phyloP scores from a whole-genome alignment of 1,284 basidiomycete genomes.

The Cryptococcus sp. region DNA sequence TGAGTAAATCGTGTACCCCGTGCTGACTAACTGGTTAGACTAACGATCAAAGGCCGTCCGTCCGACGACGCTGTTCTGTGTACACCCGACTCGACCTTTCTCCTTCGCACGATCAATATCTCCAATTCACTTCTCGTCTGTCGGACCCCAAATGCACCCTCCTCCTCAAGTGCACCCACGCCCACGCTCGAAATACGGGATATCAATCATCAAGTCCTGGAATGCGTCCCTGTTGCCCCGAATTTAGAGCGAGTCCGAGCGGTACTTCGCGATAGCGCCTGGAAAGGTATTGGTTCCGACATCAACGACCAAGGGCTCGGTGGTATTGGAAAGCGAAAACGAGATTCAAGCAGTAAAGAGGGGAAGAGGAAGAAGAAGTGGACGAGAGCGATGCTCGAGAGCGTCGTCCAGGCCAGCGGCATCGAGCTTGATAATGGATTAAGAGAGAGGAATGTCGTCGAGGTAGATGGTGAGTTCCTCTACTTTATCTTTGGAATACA shows the following conservation, averaged over 20 bases:
- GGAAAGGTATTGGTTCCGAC: constrained; percentile 59
- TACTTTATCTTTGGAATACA: neutral
- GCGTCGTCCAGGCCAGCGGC: constrained; percentile 71
- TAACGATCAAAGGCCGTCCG: constrained; percentile 75
- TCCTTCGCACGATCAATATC: constrained; percentile 73
- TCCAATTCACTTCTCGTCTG: constrained; percentile 82
- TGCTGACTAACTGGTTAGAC: constrained; percentile 51
- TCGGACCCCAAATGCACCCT: constrained; percentile 56
- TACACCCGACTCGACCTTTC: constrained; percentile 73
- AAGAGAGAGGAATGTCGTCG: constrained; percentile 64
- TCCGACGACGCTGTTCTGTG: constrained; percentile 86
- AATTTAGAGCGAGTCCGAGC: constrained; percentile 67
- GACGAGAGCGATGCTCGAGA: constrained; percentile 58
- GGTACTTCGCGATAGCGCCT: constrained; percentile 66
- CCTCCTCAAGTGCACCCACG: neutral
- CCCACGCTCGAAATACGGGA: constrained; percentile 47
- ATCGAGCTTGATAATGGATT: constrained; percentile 40
- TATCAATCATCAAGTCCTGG: constrained; percentile 69
- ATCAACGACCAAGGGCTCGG: constrained; percentile 40
- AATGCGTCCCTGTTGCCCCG: constrained; percentile 70
- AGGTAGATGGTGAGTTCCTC: constrained; percentile 63
- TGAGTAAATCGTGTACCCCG: neutral
- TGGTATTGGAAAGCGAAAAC: constrained; percentile 22
- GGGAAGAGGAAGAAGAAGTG: constrained; percentile 23
- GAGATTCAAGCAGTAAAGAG: constrained; percentile 32